Conservation (phyloP, 352 stramenopile species). For the Pythium brassicae region DNA sequence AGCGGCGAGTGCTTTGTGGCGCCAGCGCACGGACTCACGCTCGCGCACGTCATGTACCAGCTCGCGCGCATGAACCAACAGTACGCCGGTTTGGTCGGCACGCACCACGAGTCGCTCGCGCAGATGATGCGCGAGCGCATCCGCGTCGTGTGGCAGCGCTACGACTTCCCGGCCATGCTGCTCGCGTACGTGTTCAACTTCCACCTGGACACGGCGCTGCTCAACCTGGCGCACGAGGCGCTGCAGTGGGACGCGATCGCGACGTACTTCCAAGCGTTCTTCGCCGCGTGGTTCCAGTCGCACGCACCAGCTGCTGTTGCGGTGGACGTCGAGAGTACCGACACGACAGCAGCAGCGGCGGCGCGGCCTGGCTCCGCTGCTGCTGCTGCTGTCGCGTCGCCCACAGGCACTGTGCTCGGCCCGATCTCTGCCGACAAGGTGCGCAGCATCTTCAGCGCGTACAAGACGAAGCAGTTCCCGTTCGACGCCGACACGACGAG, state of each 20-base stretch:
- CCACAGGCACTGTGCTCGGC: not conserved
- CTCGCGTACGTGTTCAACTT: slow-evolving; percentile 80
- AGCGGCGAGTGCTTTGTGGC: slow-evolving; percentile 20
- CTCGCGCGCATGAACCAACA: slow-evolving; percentile 69
- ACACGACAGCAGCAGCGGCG: not conserved
- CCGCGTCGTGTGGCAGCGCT: slow-evolving; percentile 61
- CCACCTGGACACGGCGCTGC: slow-evolving; percentile 51
- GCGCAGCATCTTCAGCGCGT: slow-evolving; percentile 50
- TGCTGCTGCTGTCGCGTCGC: too few relatives aligned
- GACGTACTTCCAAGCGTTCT: slow-evolving; percentile 67
- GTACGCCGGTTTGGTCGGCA: slow-evolving; percentile 37
- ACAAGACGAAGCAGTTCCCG: slow-evolving; percentile 65
- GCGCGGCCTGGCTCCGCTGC: too few relatives aligned
- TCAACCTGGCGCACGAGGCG: slow-evolving; percentile 46
- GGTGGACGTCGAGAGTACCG: too few relatives aligned
- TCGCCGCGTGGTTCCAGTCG: slow-evolving; percentile 51
- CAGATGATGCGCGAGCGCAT: slow-evolving; percentile 45
- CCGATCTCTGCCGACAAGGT: slow-evolving; percentile 31
- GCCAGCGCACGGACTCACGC: slow-evolving; percentile 40
- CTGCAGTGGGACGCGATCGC: slow-evolving; percentile 53
- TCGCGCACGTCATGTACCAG: slow-evolving; percentile 78
- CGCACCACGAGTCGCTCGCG: slow-evolving; percentile 23
- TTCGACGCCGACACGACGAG: slow-evolving; percentile 68
- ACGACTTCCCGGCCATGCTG: slow-evolving; percentile 68
- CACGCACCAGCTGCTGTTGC: not conserved